These are phyloP conservation scores for Apiospora koreana DNA, from an alignment of 2,329 filamentous ascomycete species.

Conservation along the genomic window DNA sequence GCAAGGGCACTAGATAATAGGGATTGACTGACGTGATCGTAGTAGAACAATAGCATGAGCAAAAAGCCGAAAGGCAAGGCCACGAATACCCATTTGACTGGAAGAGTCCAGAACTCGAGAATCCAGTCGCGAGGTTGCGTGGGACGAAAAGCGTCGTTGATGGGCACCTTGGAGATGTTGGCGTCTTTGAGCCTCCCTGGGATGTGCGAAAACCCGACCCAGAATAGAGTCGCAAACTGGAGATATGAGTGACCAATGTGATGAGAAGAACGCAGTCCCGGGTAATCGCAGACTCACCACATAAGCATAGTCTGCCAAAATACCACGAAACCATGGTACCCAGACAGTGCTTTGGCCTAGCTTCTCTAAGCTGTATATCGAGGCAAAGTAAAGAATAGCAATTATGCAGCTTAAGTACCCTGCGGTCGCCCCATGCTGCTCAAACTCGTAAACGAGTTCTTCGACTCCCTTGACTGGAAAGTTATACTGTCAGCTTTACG, in stretches of 20 bases:
- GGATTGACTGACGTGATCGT: conserved; percentile 46
- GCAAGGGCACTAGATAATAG: too few species aligned
- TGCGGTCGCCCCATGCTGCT: conserved; percentile 37
- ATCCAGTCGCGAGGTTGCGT: conserved; percentile 47
- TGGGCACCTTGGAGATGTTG: conserved; percentile 42
- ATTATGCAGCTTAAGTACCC: conserved; percentile 44
- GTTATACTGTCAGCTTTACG: conserved; percentile 20
- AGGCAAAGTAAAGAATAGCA: conserved; percentile 44
- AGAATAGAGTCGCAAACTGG: conserved; percentile 51
- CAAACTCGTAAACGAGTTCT: conserved; percentile 53
- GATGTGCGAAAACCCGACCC: conserved; percentile 55
- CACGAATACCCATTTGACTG: conserved; percentile 53
- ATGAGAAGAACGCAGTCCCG: too few species aligned
- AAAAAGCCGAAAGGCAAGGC: conserved; percentile 54
- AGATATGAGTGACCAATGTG: background rate
- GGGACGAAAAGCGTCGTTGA: conserved; percentile 46
- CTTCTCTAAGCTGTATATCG: conserved; percentile 50
- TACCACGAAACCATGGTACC: conserved; percentile 42
- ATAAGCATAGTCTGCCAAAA: conserved; percentile 55
- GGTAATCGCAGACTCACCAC: conserved; percentile 31
- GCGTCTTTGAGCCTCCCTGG: conserved; percentile 45
- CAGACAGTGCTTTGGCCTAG: conserved; percentile 47
- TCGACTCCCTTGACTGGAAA: conserved; percentile 54
- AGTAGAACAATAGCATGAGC: conserved; percentile 56
- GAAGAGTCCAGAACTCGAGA: conserved; percentile 54